Evolutionary conservation across 1,284 basidiomycete species (phyloP).

Genomic region (Moniliella sp.): DNA sequence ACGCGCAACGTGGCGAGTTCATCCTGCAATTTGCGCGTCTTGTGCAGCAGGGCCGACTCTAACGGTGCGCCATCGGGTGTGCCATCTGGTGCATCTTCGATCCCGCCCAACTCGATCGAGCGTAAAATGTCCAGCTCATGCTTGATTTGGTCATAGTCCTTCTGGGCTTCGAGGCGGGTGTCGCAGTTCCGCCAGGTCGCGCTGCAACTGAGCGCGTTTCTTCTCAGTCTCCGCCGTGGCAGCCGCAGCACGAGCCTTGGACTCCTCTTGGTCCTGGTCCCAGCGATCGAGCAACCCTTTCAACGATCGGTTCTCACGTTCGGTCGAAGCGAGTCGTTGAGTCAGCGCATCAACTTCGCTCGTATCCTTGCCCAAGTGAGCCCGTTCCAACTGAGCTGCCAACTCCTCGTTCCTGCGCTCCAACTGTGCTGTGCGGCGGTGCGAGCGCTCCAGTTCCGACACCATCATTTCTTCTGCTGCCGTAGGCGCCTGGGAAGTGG

Average conservation of each 20-base stretch:
- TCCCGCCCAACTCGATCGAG: slow-evolving; percentile 30
- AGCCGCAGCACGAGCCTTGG: slow-evolving; percentile 51
- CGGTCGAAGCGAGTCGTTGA: no score
- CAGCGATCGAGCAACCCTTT: neutral
- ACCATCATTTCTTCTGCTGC: slow-evolving; percentile 73
- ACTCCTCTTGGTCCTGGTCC: slow-evolving; percentile 42
- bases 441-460: slow-evolving; percentile 74
- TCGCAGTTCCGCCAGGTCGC: slow-evolving; percentile 53
- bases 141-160: slow-evolving; percentile 60
- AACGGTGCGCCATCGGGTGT: slow-evolving; percentile 40
- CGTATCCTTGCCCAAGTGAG: slow-evolving; percentile 44
- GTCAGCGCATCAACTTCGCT: no score
- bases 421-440: slow-evolving; percentile 67
- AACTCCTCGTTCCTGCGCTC: slow-evolving; percentile 80
- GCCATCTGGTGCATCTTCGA: slow-evolving; percentile 39
- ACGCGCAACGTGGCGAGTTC: slow-evolving; percentile 76
- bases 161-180: slow-evolving; percentile 7
- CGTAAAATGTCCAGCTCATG: slow-evolving; percentile 20
- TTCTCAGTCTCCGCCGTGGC: slow-evolving; percentile 46
- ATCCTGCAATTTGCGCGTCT: slow-evolving; percentile 82
- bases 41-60: slow-evolving; percentile 67
- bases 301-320: slow-evolving; percentile 7
- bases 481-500: slow-evolving; percentile 63
- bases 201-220: slow-evolving; percentile 37
- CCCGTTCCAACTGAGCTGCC: slow-evolving; percentile 71